phyloP scores from a whole-genome alignment of 176 grass and related monocot genomes.

The Oryza brachyantha region DNA sequence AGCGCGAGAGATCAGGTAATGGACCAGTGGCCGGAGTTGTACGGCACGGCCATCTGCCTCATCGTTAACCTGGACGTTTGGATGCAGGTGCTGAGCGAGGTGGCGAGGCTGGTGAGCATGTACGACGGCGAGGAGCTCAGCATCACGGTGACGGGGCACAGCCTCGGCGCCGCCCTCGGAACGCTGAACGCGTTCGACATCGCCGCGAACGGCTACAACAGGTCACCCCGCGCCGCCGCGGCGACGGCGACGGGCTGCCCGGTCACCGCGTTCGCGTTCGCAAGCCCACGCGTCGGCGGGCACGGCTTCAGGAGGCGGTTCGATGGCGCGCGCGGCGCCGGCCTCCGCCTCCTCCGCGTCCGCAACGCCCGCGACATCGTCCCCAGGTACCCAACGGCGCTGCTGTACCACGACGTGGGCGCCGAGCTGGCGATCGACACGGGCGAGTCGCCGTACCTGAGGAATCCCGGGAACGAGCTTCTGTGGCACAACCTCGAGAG shows the following conservation, averaged over 20 bases:
- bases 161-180: conserved; percentile 67
- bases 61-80: not conserved
- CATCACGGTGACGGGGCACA: conserved; percentile 75
- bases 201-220: conserved; percentile 46
- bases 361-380: conserved; percentile 53
- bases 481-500: conserved; percentile 62
- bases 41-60: not conserved
- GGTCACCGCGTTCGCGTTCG: conserved; percentile 57
- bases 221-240: not conserved
- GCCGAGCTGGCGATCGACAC: conserved; percentile 53
- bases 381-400: conserved; percentile 36
- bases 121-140: conserved; percentile 64
- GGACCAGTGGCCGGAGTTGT: no score
- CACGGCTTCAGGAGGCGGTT: conserved; percentile 45
- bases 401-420: conserved; percentile 56
- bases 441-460: conserved; percentile 47
- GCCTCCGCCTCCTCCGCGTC: conserved; percentile 48
- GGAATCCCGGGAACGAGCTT: conserved; percentile 15
- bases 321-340: not conserved
- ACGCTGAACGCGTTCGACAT: conserved; percentile 82
- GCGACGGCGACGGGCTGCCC: not conserved
- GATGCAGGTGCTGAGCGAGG: conserved; percentile 59
- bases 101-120: conserved; percentile 46
- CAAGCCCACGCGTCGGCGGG: conserved; percentile 60
- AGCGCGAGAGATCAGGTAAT: conserved; percentile 47